Conservation (phyloP, 495 filamentous ascomycete species). For the Tuber microsphaerosporum region DNA sequence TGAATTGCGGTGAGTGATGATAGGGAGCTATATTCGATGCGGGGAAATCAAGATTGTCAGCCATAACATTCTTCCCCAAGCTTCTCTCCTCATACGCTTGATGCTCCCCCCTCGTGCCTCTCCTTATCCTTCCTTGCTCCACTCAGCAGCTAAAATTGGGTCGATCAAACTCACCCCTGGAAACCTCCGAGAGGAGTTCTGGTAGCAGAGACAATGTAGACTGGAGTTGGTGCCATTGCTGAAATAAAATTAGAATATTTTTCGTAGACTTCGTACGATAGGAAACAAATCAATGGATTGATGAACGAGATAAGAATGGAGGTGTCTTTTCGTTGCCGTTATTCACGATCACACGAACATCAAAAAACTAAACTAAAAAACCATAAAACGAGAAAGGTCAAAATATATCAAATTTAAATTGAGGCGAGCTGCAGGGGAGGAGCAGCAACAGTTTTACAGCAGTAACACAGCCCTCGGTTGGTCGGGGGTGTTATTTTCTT, state of each 20-base stretch:
- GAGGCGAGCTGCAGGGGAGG: neutral
- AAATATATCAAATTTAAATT: neutral
- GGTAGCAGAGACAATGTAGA: conserved; percentile 90
- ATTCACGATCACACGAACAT: neutral
- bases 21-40: conserved; percentile 56
- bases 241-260: neutral
- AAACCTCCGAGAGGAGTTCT: conserved; percentile 91
- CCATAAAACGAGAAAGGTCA: no score
- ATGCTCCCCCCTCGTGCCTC: conserved; percentile 1
- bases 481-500: neutral
- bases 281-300: neutral
- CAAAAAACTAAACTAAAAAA: neutral
- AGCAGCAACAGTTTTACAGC: neutral
- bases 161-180: conserved; percentile 60
- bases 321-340: neutral
- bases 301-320: neutral
- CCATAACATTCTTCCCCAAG: conserved; percentile 13
- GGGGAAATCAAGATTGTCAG: conserved; percentile 18
- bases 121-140: neutral
- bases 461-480: neutral
- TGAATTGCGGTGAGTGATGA: conserved; percentile 77
- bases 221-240: conserved; percentile 38
- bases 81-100: conserved; percentile 10
- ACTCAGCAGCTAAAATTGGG: neutral
- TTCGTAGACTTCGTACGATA: neutral